Percentiles rank a stretch among this genome's conserved stretches.
Conservation (phyloP, 805 yeast genomes). For the Candida insectorum region DNA sequence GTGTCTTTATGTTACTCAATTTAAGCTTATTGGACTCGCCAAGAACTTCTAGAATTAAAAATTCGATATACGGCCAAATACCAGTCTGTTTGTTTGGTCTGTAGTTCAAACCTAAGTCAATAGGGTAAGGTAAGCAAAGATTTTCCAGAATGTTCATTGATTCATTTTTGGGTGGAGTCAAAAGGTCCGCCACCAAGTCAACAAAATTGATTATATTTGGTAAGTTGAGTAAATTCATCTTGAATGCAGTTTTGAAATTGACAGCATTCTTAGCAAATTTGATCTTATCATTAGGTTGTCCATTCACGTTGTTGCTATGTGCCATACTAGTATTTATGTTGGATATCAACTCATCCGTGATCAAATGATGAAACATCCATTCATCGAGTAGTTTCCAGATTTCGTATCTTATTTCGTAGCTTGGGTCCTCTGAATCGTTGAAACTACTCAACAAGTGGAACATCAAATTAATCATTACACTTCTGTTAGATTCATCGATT, state of each 20-base stretch:
- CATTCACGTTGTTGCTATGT: neutral
- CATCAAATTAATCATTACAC: constrained; percentile 30
- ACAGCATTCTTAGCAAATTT: constrained; percentile 7
- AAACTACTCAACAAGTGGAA: constrained; percentile 53
- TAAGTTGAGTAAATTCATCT: constrained; percentile 45
- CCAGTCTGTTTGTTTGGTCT: constrained; percentile 53
- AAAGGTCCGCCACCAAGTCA: constrained; percentile 45
- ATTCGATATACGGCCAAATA: constrained; percentile 77
- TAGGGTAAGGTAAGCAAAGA: constrained; percentile 53
- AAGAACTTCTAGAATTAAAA: constrained; percentile 63
- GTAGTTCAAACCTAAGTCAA: constrained; percentile 56
- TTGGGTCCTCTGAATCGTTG: constrained; percentile 36
- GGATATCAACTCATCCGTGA: constrained; percentile 3
- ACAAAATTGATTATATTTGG: constrained; percentile 58
- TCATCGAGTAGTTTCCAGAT: constrained; percentile 71
- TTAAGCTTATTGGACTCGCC: constrained; percentile 44
- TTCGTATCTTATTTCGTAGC: constrained; percentile 33
- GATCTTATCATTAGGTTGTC: constrained; percentile 1
- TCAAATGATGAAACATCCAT: constrained; percentile 53
- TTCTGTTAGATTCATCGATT: constrained; percentile 35
- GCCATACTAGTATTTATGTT: neutral
- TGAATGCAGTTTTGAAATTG: constrained; percentile 25
- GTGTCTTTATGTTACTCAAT: constrained; percentile 27
- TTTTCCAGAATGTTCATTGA: constrained; percentile 16
- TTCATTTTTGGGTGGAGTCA: constrained; percentile 34